Percentiles rank a stretch among this genome's conserved stretches.
Evolutionary conservation across 176 grass and related monocot species (phyloP).

Genomic region (Oryza brachyantha): DNA sequence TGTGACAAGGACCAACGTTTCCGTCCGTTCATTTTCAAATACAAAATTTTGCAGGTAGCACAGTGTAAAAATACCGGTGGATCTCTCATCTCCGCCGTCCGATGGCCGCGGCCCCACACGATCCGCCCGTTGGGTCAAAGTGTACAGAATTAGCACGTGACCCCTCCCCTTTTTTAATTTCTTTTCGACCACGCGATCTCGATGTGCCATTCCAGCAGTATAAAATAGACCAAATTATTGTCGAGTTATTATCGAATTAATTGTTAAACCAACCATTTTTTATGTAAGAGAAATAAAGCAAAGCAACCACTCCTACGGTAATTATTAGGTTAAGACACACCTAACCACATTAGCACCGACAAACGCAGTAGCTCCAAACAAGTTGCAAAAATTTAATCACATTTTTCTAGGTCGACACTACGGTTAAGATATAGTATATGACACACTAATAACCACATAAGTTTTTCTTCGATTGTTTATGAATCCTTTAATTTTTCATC

Average conservation of each 20-base stretch:
- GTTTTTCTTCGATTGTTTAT: no score
- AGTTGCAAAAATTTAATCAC: neutral
- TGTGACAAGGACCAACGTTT: neutral
- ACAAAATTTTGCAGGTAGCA: neutral
- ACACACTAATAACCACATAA: no score
- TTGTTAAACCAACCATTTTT: neutral
- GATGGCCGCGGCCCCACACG: neutral
- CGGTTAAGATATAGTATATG: no score
- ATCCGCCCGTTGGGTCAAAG: neutral
- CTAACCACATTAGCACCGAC: neutral
- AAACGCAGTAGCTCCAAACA: neutral
- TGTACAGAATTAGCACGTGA: neutral
- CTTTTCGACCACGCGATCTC: neutral
- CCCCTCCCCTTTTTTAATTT: neutral
- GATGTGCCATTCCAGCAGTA: neutral
- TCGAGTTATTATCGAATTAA: neutral
- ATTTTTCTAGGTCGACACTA: neutral
- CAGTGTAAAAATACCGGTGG: neutral
- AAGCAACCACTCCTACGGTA: neutral
- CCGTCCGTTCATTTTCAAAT: neutral
- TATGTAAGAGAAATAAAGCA: neutral
- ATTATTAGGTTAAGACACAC: neutral
- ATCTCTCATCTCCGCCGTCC: neutral
- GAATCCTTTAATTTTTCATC: no score
- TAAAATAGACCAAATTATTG: neutral